Evolutionary conservation across 257 asterid genomes (phyloP), one percentile per base, ranked within the genome.

Genomic region (Avicennia marina): DNA sequence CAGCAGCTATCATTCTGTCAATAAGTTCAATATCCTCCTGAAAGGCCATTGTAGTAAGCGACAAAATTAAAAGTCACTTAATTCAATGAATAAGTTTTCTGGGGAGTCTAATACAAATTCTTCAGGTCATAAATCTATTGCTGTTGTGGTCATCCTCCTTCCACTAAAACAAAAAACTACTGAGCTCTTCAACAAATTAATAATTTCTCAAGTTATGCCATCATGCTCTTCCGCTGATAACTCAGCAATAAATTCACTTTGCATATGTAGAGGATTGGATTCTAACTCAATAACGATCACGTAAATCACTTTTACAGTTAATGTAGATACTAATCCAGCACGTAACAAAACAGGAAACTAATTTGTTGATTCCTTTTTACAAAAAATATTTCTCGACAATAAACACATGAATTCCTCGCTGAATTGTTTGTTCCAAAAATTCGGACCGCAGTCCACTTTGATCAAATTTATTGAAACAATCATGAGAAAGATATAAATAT

Each of bases 1-100:
- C 96, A 75, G 70, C 77, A 51, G 65, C 72, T 52, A 90, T 81
- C 85, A 90, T 67, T 70, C 90, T 79, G 64, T 90, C 98, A 62
- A 87, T 83, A 51, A 74, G 75, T 73, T 90, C 98, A 60, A 81
- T 21, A 71, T 87, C 88, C 76, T 87, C 94, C 98, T 90, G 85
- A 42, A 73, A 59, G 58, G 36, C 18, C 61, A 52, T 11, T 29
- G 44, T 13, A 44, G n/a, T n/a, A 63, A 70, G 36, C 20, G 47
- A 38, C 18, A 58, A 18, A 4, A 13, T 2, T 19, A 25, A 9
- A 29, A 53, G 25, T 53, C 6, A 24, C 9, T 12, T 11, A 11
- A 34, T 29, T 4, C 22, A 11, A n/a, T 43, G 2, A 26, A 19
- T 16, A 21, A 6, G 45, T 12, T 24, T n/a, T 11, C 8, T 26